Conservation (phyloP, 768 basidiomycete genomes). For the Trametes elegans region DNA sequence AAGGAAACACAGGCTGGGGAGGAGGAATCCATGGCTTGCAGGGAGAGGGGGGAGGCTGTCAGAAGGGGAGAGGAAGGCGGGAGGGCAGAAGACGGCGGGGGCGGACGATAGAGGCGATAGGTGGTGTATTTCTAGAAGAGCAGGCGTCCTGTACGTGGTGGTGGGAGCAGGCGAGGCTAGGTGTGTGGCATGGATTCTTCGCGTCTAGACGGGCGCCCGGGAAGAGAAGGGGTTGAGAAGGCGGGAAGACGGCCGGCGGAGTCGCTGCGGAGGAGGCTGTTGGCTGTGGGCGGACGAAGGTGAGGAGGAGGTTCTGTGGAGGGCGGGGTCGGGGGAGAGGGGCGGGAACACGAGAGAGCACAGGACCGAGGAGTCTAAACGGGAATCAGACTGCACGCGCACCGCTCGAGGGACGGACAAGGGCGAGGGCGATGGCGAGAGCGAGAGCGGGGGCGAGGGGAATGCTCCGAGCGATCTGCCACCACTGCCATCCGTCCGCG, state of each 20-base stretch:
- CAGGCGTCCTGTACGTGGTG: conserved; percentile 16
- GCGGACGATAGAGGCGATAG: conserved; percentile 16
- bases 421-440: background rate
- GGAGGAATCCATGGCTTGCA: conserved; percentile 25
- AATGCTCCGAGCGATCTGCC: conserved; percentile 9
- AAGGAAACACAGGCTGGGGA: conserved; percentile 64
- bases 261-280: background rate
- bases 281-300: background rate
- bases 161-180: conserved; percentile 6
- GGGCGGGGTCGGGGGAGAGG: background rate
- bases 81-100: conserved; percentile 1
- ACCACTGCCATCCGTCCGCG: background rate
- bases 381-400: background rate
- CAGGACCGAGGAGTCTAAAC: background rate
- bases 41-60: conserved; percentile 1
- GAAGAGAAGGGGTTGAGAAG: background rate
- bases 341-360: background rate
- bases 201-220: conserved; percentile 17
- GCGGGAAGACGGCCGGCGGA: background rate
- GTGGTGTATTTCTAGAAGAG: conserved; percentile 24
- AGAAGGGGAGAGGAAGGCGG: conserved; percentile 6
- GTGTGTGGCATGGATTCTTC: conserved; percentile 2
- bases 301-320: background rate
- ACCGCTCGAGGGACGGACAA: background rate
- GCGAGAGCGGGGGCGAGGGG: background rate